Base-by-base conservation (phyloP, 345 rosid genomes). In the Limnanthes douglasii region DNA sequence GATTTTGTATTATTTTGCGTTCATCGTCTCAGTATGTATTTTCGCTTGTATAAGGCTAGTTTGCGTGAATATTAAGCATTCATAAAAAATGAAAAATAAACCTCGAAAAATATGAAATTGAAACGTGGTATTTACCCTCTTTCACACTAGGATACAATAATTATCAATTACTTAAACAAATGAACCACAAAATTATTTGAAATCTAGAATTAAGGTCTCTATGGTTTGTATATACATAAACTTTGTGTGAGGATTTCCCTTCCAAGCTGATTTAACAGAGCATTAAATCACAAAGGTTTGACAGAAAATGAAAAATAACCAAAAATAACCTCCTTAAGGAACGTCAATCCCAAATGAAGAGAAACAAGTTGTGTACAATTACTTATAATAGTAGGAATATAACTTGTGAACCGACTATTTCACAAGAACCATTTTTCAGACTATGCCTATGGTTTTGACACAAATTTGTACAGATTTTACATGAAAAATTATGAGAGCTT, bases 261-360 rank as follows among this genome's bases (percentile, higher is more conserved):
- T 69, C 50, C 29, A 90, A 84, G 50, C 57, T 60, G 38, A 84
- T 90, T 64, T 77, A 45, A 84, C 95, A 71, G 4, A 84, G 69
- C 39, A 72, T 80, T 67, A 90, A 64, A 60, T 84, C 96, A 13
- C 65, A 51, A 16, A 90, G 98, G 64, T 67, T 68, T 8, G 51
- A 40, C 5, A 90, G 61, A 21, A 69, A 53, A 3, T 92, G 86
- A 39, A 90, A 39, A 68, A 94, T 90, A 1, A 85, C 37, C 4
- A 96, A 96, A 8, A 90, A 80, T 0, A 53, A 57, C 1, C 96
- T 94, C 0, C 54, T 57, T 45, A 90, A 66, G 68, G 34, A 55
- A 34, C 84, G n/a, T 90, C 56, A 84, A 80, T 75, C 98, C 84
- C 56, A 90, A 45, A 38, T 84, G 92, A 13, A 90, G 93, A 23